Base-by-base conservation (phyloP, 768 basidiomycete species). In the Filobasidium floriforme region DNA sequence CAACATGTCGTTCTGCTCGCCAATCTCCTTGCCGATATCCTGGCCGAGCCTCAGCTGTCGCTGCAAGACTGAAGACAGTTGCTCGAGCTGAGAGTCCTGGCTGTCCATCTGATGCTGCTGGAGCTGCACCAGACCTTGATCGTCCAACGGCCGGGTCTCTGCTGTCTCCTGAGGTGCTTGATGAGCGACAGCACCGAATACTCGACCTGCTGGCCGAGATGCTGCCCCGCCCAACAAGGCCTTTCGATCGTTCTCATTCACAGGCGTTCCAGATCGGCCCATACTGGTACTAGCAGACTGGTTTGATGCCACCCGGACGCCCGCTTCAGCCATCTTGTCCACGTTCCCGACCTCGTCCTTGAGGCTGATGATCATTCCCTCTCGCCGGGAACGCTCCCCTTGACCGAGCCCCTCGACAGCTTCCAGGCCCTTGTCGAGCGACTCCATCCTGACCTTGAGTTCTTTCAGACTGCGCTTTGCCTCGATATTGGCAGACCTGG, bases 301-400 rank as follows among this genome's bases (percentile, higher is more conserved):
- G 44, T 73, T 57, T 54, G 73, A 49, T 82, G 81, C 29, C 78
- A 81, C 71, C 84, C 85, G 66, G 84, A 84, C 37, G 84, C 76
- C 87, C 55, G 89, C 85, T 41, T 89, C 88, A 49, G 91, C 87
- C 83, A 94, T 89, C 82, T 85, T 86, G 44, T 85, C 85, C 66
- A 96, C 81, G 81, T 88, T 89, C 81, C 89, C 89, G 80, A 89
- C 88, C 76, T 97, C 93, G 75, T 92, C 91, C 79, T 89, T 88
- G 71, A 97, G 81, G 66, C 88, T 83, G 63, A 87, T 88, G 60
- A 92, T 86, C 87, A 96, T 87, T 73, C 92, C 93, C 67, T 87
- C 87, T 68, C 94, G 82, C 64, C 94, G 81, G 79, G 88, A 87
- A 72, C 91, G 81, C 82, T 98, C 94, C n/a, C 94, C 94, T 77